Conservation (phyloP, 2,329 filamentous ascomycete species). For the Furcasterigmium sp. region DNA sequence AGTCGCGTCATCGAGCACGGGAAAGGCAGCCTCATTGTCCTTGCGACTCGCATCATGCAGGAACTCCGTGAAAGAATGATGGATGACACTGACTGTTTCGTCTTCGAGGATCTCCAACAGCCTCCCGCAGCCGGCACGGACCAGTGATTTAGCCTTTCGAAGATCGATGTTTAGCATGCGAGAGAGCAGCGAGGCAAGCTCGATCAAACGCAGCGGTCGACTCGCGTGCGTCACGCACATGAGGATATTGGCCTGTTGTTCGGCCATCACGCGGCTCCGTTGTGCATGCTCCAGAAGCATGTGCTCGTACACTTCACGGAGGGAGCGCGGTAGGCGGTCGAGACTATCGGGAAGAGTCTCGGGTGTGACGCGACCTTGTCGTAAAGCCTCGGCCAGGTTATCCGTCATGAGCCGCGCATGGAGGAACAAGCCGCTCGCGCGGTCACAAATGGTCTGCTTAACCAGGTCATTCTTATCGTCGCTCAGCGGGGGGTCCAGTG, state of each 20-base stretch:
- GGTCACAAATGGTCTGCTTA: conserved; percentile 10
- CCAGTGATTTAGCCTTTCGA: conserved; percentile 27
- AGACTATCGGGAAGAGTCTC: conserved; percentile 8
- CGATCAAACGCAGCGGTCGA: conserved; percentile 33
- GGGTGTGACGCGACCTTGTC: conserved; percentile 2
- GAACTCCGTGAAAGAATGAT: conserved; percentile 45
- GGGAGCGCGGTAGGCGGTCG: conserved; percentile 5
- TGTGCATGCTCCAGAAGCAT: conserved; percentile 30
- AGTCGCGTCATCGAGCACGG: conserved; percentile 10
- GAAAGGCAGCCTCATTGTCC: conserved; percentile 8
- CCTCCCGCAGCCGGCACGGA: conserved; percentile 32
- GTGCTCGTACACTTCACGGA: conserved; percentile 26
- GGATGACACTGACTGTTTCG: conserved; percentile 36
- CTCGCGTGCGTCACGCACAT: conserved; percentile 34
- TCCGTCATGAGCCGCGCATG: conserved; percentile 28
- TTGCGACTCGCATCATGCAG: conserved; percentile 19
- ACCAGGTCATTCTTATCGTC: not conserved
- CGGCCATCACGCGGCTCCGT: conserved; percentile 21
- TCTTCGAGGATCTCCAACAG: conserved; percentile 38
- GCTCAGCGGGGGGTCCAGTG: not conserved
- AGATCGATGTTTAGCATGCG: conserved; percentile 9
- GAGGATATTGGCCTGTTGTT: conserved; percentile 32
- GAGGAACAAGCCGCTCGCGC: conserved; percentile 37
- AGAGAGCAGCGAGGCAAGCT: conserved; percentile 24
- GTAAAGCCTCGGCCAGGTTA: conserved; percentile 3